phyloP scores from a whole-genome alignment of 768 basidiomycete species.

The Hemileccinum impolitum region DNA sequence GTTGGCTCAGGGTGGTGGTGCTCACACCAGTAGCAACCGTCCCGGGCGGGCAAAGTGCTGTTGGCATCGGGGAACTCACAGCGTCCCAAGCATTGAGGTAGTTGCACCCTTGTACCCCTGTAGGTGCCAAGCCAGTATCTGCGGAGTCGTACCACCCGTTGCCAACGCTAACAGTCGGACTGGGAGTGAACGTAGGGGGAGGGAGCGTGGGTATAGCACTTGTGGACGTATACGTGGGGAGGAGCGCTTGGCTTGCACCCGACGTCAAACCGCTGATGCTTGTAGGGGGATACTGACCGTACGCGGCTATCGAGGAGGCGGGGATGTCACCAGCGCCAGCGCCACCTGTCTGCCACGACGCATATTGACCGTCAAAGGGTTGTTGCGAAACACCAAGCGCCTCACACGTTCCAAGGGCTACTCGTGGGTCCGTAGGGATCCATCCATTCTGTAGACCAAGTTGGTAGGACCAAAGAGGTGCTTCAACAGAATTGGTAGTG shows the following conservation, averaged over 20 bases:
- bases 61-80: conserved; percentile 45
- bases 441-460: conserved; percentile 71
- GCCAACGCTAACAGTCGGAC: conserved; percentile 40
- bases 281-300: conserved; percentile 53
- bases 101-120: conserved; percentile 57
- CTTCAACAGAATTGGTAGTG: conserved; percentile 42
- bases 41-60: conserved; percentile 38
- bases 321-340: conserved; percentile 48
- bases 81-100: conserved; percentile 68
- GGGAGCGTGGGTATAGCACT: conserved; percentile 55
- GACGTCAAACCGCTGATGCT: conserved; percentile 44
- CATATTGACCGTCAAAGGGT: conserved; percentile 52
- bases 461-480: conserved; percentile 69
- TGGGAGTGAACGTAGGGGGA: conserved; percentile 48
- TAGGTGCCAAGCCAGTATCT: conserved; percentile 53
- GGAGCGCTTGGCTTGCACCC: conserved; percentile 31
- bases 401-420: conserved; percentile 61
- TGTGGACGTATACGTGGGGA: conserved; percentile 68
- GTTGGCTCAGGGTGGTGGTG: not conserved
- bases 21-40: not conserved
- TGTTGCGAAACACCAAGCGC: conserved; percentile 43
- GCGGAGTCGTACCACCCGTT: conserved; percentile 56
- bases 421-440: conserved; percentile 73
- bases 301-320: conserved; percentile 38
- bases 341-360: conserved; percentile 68